Conservation (phyloP, 2,329 filamentous ascomycete genomes). For the Penicillium sp. region DNA sequence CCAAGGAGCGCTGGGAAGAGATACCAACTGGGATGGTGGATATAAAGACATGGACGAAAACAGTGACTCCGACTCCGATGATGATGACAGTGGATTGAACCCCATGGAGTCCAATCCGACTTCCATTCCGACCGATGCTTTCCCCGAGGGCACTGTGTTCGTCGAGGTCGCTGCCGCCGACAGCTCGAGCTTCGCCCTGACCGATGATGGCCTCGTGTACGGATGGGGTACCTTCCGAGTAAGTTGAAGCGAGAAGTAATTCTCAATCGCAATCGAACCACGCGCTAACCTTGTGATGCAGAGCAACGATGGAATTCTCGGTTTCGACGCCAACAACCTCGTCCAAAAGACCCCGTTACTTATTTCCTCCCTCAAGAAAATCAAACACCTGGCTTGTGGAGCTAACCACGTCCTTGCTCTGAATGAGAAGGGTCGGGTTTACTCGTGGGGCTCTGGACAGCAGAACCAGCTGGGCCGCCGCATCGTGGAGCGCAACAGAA, state of each 20-base stretch:
- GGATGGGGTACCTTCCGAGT: slow-evolving; percentile 66
- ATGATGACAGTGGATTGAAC: slow-evolving; percentile 58
- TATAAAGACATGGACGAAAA: slow-evolving; percentile 53
- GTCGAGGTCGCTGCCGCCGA: slow-evolving; percentile 62
- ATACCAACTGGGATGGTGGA: slow-evolving; percentile 69
- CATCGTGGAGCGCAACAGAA: slow-evolving; percentile 60
- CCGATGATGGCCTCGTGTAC: slow-evolving; percentile 61
- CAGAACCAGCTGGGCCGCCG: slow-evolving; percentile 70
- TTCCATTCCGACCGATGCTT: slow-evolving; percentile 49
- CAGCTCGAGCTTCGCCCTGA: slow-evolving; percentile 62
- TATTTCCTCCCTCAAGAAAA: slow-evolving; percentile 56
- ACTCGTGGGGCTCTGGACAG: slow-evolving; percentile 66
- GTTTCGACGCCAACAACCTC: slow-evolving; percentile 53
- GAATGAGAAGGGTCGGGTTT: slow-evolving; percentile 60
- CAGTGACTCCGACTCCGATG: slow-evolving; percentile 50
- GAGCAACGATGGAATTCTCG: slow-evolving; percentile 66
- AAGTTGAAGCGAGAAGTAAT: slow-evolving; percentile 28
- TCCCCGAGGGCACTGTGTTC: slow-evolving; percentile 58
- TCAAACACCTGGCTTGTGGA: slow-evolving; percentile 56
- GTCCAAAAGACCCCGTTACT: slow-evolving; percentile 51
- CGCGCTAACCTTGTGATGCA: slow-evolving; percentile 27
- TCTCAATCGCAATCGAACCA: not conserved
- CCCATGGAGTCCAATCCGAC: slow-evolving; percentile 58
- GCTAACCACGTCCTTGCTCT: slow-evolving; percentile 62
- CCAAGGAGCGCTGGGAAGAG: slow-evolving; percentile 75